Conservation (phyloP, 441 rosid species). For the Corymbia citriodora region DNA sequence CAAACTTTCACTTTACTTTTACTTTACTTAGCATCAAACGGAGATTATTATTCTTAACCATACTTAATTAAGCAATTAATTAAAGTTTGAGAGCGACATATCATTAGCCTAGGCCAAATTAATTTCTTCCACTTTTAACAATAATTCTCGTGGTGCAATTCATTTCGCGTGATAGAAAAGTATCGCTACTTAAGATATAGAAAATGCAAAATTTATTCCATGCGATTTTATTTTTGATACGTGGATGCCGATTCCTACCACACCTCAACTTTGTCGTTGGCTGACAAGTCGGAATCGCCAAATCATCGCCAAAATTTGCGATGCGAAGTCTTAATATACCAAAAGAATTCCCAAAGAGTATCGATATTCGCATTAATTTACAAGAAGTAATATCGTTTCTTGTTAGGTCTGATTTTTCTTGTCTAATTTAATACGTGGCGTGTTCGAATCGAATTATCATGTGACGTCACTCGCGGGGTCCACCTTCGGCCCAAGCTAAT, state of each 20-base stretch:
- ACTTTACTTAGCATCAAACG: not conserved
- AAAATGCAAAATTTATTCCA: not conserved
- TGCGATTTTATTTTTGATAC: not conserved
- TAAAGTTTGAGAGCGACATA: not conserved
- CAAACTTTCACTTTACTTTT: not conserved
- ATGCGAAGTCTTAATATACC: not conserved
- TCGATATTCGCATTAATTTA: not conserved
- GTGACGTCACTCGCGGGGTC: not conserved
- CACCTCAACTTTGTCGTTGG: fast-evolving
- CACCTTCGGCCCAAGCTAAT: not conserved
- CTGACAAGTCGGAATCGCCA: fast-evolving
- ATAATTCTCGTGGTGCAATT: not conserved
- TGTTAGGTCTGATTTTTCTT: not conserved
- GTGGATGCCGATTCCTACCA: not conserved
- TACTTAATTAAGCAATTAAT: not conserved
- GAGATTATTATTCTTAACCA: not conserved
- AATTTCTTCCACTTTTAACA: not conserved
- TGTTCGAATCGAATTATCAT: not conserved
- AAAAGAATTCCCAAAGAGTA: not conserved
- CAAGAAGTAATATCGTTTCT: not conserved
- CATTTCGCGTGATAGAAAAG: not conserved
- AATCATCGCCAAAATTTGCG: not conserved
- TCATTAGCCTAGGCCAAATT: not conserved
- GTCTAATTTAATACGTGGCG: not conserved
- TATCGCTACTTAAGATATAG: not conserved